These are phyloP conservation scores for Cercospora sp. DNA, from an alignment of 2,329 filamentous ascomycete genomes.

Conservation along the genomic window DNA sequence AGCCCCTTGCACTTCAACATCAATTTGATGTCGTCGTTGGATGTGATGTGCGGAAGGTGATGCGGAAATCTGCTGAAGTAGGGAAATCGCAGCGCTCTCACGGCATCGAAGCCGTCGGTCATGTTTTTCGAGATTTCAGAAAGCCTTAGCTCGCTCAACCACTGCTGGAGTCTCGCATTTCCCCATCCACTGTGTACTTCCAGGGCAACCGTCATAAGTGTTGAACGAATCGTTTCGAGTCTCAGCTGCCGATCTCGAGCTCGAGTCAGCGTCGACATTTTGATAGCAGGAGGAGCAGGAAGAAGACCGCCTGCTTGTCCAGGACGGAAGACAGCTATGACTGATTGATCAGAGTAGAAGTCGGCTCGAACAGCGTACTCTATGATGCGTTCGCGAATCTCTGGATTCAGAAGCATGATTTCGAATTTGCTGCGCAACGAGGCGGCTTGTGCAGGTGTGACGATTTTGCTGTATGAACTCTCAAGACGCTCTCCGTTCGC, in stretches of 20 bases:
- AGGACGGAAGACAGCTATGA: too few relatives aligned
- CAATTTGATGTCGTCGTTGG: slow-evolving; percentile 23
- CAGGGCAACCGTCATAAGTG: not conserved
- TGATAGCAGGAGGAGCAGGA: not conserved
- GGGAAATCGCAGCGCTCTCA: not conserved
- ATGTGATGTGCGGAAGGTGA: not conserved
- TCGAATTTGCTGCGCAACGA: too few relatives aligned
- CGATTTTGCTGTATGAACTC: too few relatives aligned
- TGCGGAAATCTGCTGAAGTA: not conserved
- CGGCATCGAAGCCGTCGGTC: not conserved
- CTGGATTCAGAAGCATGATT: too few relatives aligned
- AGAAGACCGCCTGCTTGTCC: too few relatives aligned
- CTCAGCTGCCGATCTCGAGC: not conserved
- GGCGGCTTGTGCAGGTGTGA: too few relatives aligned
- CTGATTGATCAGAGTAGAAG: too few relatives aligned
- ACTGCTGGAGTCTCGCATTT: not conserved
- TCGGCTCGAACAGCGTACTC: too few relatives aligned
- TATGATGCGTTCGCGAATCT: too few relatives aligned
- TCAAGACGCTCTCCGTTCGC: too few relatives aligned
- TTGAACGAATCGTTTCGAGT: not conserved
- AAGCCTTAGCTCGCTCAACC: not conserved
- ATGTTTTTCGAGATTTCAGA: not conserved
- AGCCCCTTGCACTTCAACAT: slow-evolving; percentile 21
- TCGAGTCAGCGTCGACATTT: not conserved
- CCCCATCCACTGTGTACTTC: not conserved